Percentiles rank a stretch among this genome's conserved stretches.
These are phyloP conservation scores for Fusarium sp. DNA, from an alignment of 2,329 filamentous ascomycete genomes.

Conservation along the genomic window DNA sequence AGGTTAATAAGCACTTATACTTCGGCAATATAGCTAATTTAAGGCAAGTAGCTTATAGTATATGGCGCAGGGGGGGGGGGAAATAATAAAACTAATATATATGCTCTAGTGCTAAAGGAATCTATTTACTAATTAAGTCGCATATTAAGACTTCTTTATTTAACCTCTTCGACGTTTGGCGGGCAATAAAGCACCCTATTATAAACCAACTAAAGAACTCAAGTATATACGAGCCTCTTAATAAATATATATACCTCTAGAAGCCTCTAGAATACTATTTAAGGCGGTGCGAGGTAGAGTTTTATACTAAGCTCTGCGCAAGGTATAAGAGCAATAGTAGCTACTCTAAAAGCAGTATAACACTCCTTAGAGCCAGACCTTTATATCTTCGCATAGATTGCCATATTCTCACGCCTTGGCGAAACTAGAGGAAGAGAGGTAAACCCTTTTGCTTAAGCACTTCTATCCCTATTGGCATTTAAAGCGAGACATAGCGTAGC, in stretches of 20 bases:
- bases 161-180: slow-evolving; percentile 1
- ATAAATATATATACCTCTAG: not conserved
- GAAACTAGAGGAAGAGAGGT: not conserved
- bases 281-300: not conserved
- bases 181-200: not conserved
- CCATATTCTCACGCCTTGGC: not conserved
- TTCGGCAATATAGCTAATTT: not conserved
- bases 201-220: not conserved
- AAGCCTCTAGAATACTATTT: not conserved
- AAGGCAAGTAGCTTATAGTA: not conserved
- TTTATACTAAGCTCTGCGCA: not conserved
- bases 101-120: not conserved
- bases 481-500: not conserved
- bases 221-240: not conserved
- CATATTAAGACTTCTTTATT: not conserved
- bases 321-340: not conserved
- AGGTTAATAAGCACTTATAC: not conserved
- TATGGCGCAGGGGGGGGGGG: not conserved
- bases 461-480: not conserved
- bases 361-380: not conserved
- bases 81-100: not conserved
- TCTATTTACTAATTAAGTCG: not conserved
- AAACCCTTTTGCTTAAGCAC: not conserved
- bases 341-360: not conserved
- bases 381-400: not conserved